Evolutionary conservation across 108 stramenopile genomes (phyloP).

Genomic region (Nitzschia sp.): DNA sequence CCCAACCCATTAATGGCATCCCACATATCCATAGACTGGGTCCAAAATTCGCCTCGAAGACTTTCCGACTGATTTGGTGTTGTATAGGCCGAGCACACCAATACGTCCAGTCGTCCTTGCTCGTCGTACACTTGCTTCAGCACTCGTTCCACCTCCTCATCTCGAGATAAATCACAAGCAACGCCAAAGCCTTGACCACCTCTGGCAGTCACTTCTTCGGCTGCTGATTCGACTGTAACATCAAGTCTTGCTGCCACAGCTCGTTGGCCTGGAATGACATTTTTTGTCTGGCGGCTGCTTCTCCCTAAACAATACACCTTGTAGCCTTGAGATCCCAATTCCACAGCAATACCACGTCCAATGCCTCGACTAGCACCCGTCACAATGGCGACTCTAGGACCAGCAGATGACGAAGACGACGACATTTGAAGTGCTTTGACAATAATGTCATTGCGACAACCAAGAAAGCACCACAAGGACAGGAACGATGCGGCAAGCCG

Average conservation of each 20-base stretch:
- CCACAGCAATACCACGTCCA: conserved; percentile 80
- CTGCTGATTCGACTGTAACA: conserved; percentile 62
- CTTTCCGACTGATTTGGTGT: conserved; percentile 43
- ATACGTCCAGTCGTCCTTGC: conserved; percentile 67
- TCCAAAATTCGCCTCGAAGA: conserved; percentile 75
- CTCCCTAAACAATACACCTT: conserved; percentile 57
- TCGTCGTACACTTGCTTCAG: conserved; percentile 38
- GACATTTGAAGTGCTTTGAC: too few species aligned
- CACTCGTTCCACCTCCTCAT: conserved; percentile 47
- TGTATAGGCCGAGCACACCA: conserved; percentile 68
- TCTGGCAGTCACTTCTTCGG: conserved; percentile 42
- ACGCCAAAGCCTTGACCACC: conserved; percentile 61
- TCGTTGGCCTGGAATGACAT: conserved; percentile 18
- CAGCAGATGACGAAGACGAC: not conserved
- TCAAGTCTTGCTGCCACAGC: conserved; percentile 31
- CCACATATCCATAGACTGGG: conserved; percentile 73
- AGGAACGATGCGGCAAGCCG: too few species aligned
- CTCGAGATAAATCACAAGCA: conserved; percentile 48
- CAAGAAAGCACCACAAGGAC: too few species aligned
- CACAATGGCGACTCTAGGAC: conserved; percentile 50
- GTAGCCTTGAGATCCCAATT: conserved; percentile 62
- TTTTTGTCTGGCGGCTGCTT: not conserved
- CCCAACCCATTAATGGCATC: conserved; percentile 76
- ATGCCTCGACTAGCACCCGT: conserved; percentile 77
- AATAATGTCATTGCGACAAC: too few species aligned